Evolutionary conservation across 108 stramenopile species (phyloP).

Genomic region (Phaeodactylum tricornutum): DNA sequence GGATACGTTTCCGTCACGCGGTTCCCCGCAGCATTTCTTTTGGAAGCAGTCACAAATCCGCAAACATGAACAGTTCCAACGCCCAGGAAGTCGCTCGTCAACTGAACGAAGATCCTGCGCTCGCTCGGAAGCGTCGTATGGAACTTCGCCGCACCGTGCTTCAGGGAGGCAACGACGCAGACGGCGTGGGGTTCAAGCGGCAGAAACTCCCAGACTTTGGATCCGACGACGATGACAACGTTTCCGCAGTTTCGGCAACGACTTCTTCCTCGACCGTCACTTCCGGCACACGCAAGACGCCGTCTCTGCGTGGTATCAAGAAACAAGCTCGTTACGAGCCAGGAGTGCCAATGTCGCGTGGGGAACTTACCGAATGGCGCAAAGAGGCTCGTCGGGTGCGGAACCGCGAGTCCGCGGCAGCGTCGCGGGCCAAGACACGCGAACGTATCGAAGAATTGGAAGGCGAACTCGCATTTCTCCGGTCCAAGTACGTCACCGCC

Average conservation of each 20-base stretch:
- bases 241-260: too few species aligned
- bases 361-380: constrained; percentile 56
- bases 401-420: constrained; percentile 67
- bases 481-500: constrained; percentile 41
- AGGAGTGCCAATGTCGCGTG: constrained; percentile 50
- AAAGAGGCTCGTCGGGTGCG: constrained; percentile 73
- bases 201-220: background rate
- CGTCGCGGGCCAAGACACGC: constrained; percentile 46
- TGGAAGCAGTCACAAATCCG: too few species aligned
- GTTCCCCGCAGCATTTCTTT: too few species aligned
- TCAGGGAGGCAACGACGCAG: background rate
- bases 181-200: background rate
- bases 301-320: constrained; percentile 24
- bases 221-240: background rate
- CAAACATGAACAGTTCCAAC: too few species aligned
- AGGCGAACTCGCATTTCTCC: constrained; percentile 35
- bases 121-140: constrained; percentile 1
- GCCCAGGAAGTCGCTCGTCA: too few species aligned
- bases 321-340: constrained; percentile 40
- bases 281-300: background rate
- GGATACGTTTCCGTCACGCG: too few species aligned
- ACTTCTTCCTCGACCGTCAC: background rate
- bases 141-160: background rate
- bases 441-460: constrained; percentile 51
- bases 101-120: constrained; percentile 1